Percentiles rank a stretch among this genome's conserved stretches.
Conservation (phyloP, 2,329 filamentous ascomycete genomes). For the Paecilomyces sp. region DNA sequence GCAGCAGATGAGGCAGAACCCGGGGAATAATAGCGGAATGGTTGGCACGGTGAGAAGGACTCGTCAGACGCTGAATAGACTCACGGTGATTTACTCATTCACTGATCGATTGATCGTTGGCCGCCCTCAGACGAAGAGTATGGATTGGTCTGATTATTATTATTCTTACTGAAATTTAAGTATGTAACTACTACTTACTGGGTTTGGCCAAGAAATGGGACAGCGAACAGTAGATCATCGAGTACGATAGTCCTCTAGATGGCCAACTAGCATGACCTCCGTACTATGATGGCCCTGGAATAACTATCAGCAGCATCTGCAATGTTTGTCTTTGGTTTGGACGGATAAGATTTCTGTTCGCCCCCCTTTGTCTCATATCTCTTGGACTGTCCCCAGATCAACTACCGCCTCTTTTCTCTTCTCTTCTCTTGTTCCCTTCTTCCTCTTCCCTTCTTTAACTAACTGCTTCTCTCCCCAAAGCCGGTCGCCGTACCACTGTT, state of each 20-base stretch:
- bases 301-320: slow-evolving; percentile 1
- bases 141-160: too few species aligned
- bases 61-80: too few species aligned
- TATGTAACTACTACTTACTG: too few species aligned
- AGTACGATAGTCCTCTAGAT: neutral
- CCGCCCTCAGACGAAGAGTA: too few species aligned
- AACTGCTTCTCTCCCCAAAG: too few species aligned
- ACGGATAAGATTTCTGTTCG: slow-evolving; percentile 3
- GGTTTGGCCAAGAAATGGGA: neutral
- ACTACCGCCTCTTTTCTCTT: slow-evolving; percentile 3
- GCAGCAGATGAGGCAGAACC: too few species aligned
- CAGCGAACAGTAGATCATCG: neutral
- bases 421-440: slow-evolving; percentile 5
- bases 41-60: too few species aligned
- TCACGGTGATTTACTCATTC: too few species aligned
- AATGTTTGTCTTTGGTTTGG: slow-evolving; percentile 1
- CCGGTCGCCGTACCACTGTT: slow-evolving; percentile 5
- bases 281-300: neutral
- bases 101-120: too few species aligned
- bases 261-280: neutral
- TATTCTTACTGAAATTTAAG: too few species aligned
- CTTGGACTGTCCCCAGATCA: neutral
- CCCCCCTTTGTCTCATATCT: slow-evolving; percentile 1
- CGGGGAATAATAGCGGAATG: too few species aligned
- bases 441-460: slow-evolving; percentile 5